phyloP scores from a whole-genome alignment of 1,284 basidiomycete genomes.

The Laetiporus sulphureus region DNA sequence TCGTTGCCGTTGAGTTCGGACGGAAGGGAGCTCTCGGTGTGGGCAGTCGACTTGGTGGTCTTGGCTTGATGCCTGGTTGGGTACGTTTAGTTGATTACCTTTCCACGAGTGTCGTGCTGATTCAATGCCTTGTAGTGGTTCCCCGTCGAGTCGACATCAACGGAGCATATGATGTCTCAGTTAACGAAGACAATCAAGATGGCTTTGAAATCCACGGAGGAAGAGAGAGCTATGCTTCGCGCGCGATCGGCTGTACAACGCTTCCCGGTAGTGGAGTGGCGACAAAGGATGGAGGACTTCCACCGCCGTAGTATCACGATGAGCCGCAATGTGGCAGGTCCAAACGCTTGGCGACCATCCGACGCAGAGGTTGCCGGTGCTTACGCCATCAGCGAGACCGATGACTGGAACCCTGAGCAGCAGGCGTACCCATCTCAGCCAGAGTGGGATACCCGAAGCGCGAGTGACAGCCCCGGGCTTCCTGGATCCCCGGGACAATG shows the following conservation, averaged over 20 bases:
- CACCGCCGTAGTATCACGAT: slow-evolving; percentile 76
- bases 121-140: slow-evolving; percentile 63
- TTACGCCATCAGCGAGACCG: slow-evolving; percentile 38
- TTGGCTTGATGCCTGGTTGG: slow-evolving; percentile 96
- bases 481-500: slow-evolving; percentile 49
- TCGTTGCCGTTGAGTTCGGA: slow-evolving; percentile 93
- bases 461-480: slow-evolving; percentile 26
- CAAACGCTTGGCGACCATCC: slow-evolving; percentile 71
- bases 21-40: slow-evolving; percentile 93
- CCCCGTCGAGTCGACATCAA: slow-evolving; percentile 88
- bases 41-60: slow-evolving; percentile 85
- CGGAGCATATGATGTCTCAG: slow-evolving; percentile 92
- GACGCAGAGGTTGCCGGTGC: slow-evolving; percentile 43
- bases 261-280: slow-evolving; percentile 96
- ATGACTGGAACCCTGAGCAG: slow-evolving; percentile 51
- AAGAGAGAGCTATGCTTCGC: slow-evolving; percentile 86
- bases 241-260: slow-evolving; percentile 89
- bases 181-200: slow-evolving; percentile 90
- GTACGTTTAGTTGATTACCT: slow-evolving; percentile 37
- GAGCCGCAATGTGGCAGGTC: slow-evolving; percentile 63
- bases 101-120: not conserved
- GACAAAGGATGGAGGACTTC: slow-evolving; percentile 91
- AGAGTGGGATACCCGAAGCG: slow-evolving; percentile 45
- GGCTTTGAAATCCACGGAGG: slow-evolving; percentile 83
- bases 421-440: slow-evolving; percentile 45